Base-by-base conservation (phyloP, 2,329 filamentous ascomycete genomes). In the Xylaria sp. region DNA sequence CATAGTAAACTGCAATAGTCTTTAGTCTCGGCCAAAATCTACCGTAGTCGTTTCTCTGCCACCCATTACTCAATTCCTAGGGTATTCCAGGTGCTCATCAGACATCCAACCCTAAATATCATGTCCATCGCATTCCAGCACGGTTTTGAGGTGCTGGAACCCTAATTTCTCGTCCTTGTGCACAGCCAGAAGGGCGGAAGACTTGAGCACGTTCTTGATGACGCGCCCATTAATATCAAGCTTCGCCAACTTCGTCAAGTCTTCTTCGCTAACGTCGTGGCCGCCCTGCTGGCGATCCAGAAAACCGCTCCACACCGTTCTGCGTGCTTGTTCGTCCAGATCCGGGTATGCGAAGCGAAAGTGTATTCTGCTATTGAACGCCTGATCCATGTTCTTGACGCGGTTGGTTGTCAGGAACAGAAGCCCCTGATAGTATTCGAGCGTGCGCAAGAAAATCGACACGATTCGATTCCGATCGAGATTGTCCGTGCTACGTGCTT, bases 161-260 rank as follows among this genome's bases (percentile, higher is more conserved):
- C 30, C 23, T 23, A 67, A 34, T 53, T 48, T 67, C 55, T 64
- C 53, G 9, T 60, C 36, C 53, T 55, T 23, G n/a, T 61, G 50
- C 25, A 46, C 55, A 60, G 61, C 60, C 12, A 83, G 76, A 4
- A 82, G 62, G 60, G 79, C 77, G 0, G 80, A 77, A 15, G 77
- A 79, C 76, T 83, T 83, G 69, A 83, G 73, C 8, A 81, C 71
- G 55, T 85, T 86, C 78, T 85, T 85, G 68, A 86, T 86, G 77
- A 85, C 82, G 25, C 84, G 77, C 4, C 84, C 83, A 55, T 86
- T 86, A 50, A 85, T 76, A 10, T 81, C 74, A 59, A 84, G 75
- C 23, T 72, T 67, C 2, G 80, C 77, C 45, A 86, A 75, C 57
- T 78, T 72, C 15, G 75, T 74, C 5, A 81, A 56, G 12, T 79